phyloP scores from a whole-genome alignment of 768 basidiomycete genomes.

The Phylloporus arenicola region DNA sequence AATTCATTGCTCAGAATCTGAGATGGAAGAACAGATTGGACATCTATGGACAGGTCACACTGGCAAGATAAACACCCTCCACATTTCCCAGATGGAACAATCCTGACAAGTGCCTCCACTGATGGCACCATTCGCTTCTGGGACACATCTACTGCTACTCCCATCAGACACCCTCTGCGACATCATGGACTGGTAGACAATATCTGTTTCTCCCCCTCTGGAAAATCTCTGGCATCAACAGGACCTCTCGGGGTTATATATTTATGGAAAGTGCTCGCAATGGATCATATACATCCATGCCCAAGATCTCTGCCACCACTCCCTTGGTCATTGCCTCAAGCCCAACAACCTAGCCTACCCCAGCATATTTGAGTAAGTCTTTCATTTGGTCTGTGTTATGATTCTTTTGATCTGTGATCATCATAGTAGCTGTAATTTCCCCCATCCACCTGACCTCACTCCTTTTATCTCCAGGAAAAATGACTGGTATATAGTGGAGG shows the following conservation, averaged over 20 bases:
- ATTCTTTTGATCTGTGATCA: too few species aligned
- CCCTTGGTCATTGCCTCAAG: too few species aligned
- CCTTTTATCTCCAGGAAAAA: background rate
- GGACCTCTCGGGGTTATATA: background rate
- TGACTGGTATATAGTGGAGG: slow-evolving; percentile 1
- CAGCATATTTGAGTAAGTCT: background rate
- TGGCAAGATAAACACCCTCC: rapidly evolving
- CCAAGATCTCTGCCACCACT: too few species aligned
- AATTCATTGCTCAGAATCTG: background rate
- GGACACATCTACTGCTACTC: background rate
- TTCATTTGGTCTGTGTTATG: background rate
- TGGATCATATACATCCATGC: too few species aligned
- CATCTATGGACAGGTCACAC: slow-evolving; percentile 15
- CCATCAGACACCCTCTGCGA: background rate
- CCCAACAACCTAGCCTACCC: too few species aligned
- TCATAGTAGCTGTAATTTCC: background rate
- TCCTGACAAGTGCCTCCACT: background rate
- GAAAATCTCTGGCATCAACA: background rate
- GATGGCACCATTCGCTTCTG: slow-evolving; percentile 4
- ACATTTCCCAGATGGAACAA: background rate
- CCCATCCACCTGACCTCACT: slow-evolving; percentile 8
- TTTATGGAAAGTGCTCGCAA: background rate
- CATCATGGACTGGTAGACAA: background rate
- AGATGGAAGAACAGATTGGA: background rate
- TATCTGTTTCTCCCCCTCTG: slow-evolving; percentile 7